phyloP scores from a whole-genome alignment of 441 rosid genomes.

The Erodium trifolium region DNA sequence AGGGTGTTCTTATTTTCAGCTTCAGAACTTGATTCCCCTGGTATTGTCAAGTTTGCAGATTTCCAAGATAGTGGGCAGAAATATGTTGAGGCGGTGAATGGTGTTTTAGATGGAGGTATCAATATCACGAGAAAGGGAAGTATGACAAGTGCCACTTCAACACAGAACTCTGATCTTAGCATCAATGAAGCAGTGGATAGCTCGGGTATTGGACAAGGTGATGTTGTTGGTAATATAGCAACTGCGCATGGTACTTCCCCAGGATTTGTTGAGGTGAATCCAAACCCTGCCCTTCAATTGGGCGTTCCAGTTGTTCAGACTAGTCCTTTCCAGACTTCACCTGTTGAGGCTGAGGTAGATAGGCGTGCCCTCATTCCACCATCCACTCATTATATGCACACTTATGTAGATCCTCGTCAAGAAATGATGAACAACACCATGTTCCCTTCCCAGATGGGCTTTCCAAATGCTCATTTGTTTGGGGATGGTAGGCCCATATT shows the following conservation, averaged over 20 bases:
- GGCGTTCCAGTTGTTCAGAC: constrained; percentile 2
- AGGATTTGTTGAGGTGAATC: constrained; percentile 24
- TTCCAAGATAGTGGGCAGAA: constrained; percentile 37
- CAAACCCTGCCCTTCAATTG: constrained; percentile 23
- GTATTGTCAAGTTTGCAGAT: constrained; percentile 42
- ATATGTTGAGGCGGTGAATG: constrained; percentile 68
- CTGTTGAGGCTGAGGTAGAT: neutral
- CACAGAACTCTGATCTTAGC: constrained; percentile 60
- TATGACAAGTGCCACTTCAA: constrained; percentile 52
- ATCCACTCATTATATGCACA: constrained; percentile 23
- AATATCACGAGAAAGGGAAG: constrained; percentile 48
- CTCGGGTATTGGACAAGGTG: constrained; percentile 31
- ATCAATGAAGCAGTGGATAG: constrained; percentile 42
- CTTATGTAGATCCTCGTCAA: constrained; percentile 36
- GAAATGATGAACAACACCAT: constrained; percentile 26
- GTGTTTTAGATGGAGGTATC: constrained; percentile 24
- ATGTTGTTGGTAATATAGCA: constrained; percentile 24
- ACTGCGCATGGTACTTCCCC: constrained; percentile 29
- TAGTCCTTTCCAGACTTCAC: neutral
- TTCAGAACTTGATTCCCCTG: constrained; percentile 40
- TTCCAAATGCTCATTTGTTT: constrained; percentile 33
- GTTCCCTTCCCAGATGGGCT: constrained; percentile 38
- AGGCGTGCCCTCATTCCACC: constrained; percentile 16
- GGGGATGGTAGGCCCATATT: constrained; percentile 28
- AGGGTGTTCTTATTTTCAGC: constrained; percentile 59